Evolutionary conservation across 148 eudicot species (phyloP), one percentile per base, ranked within the genome.

Genomic region (Polygonum maritimum): DNA sequence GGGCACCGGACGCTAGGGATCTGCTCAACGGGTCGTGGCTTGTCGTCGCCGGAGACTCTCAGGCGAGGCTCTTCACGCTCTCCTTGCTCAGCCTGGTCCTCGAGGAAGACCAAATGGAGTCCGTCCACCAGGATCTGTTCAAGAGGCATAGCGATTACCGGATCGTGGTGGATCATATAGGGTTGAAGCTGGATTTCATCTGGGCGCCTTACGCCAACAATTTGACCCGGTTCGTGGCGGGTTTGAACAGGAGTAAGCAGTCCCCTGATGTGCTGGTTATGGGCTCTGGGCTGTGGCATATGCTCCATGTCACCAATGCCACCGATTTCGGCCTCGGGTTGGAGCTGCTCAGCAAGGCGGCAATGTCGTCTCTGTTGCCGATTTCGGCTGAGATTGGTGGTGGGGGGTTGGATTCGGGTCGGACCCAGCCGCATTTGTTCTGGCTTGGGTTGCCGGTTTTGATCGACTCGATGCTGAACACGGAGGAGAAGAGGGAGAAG

Each of bases 221-320:
- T 82, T 80, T 90, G 83, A 95, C 91, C 0, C 77, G 81, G 22
- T 76, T 88, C 49, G 75, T 82, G 75, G 19, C 69, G 22, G 87
- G 65, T 10, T 82, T 88, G 52, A 85, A 76, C 74, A 72, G 71
- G 47, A 87, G 81, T n/a, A 81, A 76, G 81, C 84, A 77, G 62
- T 84, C 75, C 62, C 98, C 98, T 0, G 94, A 95, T 88, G 91
- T 95, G 77, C 52, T 92, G 70, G 85, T 92, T 35, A 88, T 95
- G 91, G 97, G 98, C 31, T 87, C 91, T n/a, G 98, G 98, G 48
- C 83, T 95, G 36, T 95, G 98, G 98, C 90, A 95, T 79, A 92
- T 92, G 96, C 82, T 95, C n/a, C 97, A 89, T 78, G 55, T 89
- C 22, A 81, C 83, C 10, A 88, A 92, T 79, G 77, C 89, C 0